Evolutionary conservation across 345 rosid species (phyloP).

Genomic region (Balakata baccata): DNA sequence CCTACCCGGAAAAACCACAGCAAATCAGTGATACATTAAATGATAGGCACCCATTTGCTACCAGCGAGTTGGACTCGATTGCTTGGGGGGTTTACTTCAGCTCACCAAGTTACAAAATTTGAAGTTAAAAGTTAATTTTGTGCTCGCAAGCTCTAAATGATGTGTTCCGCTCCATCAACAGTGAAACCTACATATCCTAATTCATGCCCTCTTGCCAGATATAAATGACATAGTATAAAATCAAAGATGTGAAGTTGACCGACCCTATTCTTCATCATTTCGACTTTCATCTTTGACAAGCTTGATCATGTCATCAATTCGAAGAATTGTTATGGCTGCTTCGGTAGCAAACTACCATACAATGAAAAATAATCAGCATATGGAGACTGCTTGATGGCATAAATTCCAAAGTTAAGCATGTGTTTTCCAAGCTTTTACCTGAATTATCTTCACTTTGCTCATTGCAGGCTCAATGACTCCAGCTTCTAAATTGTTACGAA

Average conservation of each 20-base stretch:
- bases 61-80: neutral
- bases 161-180: neutral
- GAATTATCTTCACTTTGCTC: constrained; percentile 99
- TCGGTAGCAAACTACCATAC: constrained; percentile 76
- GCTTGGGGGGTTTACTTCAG: neutral
- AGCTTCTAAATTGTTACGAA: constrained; percentile 93
- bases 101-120: neutral
- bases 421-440: constrained; percentile 42
- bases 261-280: constrained; percentile 42
- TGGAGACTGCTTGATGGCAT: neutral
- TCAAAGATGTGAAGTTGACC: neutral
- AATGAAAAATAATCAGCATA: neutral
- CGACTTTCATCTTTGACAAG: constrained; percentile 89
- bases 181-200: neutral
- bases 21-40: neutral
- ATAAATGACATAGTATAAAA: neutral
- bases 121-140: neutral
- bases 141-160: neutral
- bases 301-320: constrained; percentile 97
- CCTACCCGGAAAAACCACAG: neutral
- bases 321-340: constrained; percentile 94
- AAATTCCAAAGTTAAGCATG: neutral
- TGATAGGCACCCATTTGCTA: neutral
- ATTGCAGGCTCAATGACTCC: constrained; percentile 99
- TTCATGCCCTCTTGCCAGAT: neutral